Evolutionary conservation across 106 monocot genomes (phyloP), one percentile per base, ranked within the genome.

Genomic region (Triglochin maritima): DNA sequence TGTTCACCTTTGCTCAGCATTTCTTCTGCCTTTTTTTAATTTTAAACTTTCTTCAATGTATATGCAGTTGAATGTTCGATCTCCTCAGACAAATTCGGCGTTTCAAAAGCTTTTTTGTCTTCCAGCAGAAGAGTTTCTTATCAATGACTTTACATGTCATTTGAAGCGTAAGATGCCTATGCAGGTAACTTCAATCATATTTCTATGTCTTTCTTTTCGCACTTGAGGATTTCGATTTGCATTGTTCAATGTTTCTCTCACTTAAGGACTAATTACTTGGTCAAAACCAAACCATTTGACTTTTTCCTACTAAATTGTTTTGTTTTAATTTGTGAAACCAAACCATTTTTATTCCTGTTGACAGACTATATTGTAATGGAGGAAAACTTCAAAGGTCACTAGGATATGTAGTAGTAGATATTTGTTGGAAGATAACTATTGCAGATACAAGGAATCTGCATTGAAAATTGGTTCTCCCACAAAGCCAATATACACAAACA

Each of bases 91-190:
- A 72, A 87, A 88, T 73, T 83, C 81, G 51, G 59, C 83, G 62
- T 92, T 92, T 66, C 92, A 85, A 72, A 92, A 92, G 72, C 68
- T 92, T 2, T 92, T 92, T 74, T 62, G 69, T 56, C 79, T 92
- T 14, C 87, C 92, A 64, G 47, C 74, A 45, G 92, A 92, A 76
- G 92, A 92, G 61, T 92, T 92, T 76, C 87, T 92, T 59, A 92
- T 92, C 66, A 88, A 85, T 76, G 92, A 92, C 68, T 92, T 85
- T 68, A 77, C 85, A 45, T 92, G 92, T 71, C 82, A 92, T 60
- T 77, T 92, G 77, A 92, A 92, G 68, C 85, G 92, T 17, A 92
- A 88, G 71, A 92, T 92, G 87, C 92, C 92, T 62, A 29, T 92
- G 65, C 92, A 92, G 92, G 92, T 89, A 11, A 15, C 7, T 60